A percentile compares a stretch with the other conserved stretches of the same genome.
These are phyloP conservation scores for Neospermospora avenae DNA, from an alignment of 2,329 filamentous ascomycete genomes.

Conservation along the genomic window DNA sequence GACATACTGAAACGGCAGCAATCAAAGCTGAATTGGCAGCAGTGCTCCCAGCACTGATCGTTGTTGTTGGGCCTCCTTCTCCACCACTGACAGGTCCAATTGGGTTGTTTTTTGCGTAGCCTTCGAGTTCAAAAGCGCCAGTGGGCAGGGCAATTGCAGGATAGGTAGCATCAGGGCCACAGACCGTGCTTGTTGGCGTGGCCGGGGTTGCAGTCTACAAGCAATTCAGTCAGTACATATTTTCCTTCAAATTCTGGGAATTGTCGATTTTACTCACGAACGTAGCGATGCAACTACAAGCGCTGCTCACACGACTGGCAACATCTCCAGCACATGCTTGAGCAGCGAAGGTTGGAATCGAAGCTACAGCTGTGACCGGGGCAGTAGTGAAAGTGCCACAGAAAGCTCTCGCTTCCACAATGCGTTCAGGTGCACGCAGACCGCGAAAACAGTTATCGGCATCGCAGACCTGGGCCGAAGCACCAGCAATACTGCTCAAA, in stretches of 20 bases:
- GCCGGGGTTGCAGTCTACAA: neutral
- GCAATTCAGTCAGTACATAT: neutral
- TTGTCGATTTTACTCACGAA: neutral
- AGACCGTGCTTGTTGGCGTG: neutral
- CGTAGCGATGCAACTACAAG: slow-evolving; percentile 18
- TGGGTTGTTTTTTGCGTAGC: slow-evolving; percentile 6
- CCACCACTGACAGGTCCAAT: slow-evolving; percentile 6
- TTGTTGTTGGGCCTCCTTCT: slow-evolving; percentile 6
- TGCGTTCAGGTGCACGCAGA: slow-evolving; percentile 2
- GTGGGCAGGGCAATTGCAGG: neutral
- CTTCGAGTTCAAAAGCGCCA: slow-evolving; percentile 4
- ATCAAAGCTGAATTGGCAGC: slow-evolving; percentile 2
- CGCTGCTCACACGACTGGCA: slow-evolving; percentile 18
- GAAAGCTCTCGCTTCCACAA: slow-evolving; percentile 15
- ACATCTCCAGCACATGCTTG: slow-evolving; percentile 16
- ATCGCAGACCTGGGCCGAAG: slow-evolving; percentile 10
- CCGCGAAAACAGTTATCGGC: slow-evolving; percentile 22
- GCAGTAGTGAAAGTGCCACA: slow-evolving; percentile 18
- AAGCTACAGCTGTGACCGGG: slow-evolving; percentile 10
- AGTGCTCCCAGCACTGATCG: slow-evolving; percentile 4
- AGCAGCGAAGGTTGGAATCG: slow-evolving; percentile 15
- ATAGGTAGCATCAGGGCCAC: neutral
- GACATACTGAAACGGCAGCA: slow-evolving; percentile 1
- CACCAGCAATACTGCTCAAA: neutral
- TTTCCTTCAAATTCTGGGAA: too few species aligned